A percentile compares a stretch with the other conserved stretches of the same genome.
phyloP scores from a whole-genome alignment of 2,329 filamentous ascomycete species.

The Sarocladiaceae sp. region DNA sequence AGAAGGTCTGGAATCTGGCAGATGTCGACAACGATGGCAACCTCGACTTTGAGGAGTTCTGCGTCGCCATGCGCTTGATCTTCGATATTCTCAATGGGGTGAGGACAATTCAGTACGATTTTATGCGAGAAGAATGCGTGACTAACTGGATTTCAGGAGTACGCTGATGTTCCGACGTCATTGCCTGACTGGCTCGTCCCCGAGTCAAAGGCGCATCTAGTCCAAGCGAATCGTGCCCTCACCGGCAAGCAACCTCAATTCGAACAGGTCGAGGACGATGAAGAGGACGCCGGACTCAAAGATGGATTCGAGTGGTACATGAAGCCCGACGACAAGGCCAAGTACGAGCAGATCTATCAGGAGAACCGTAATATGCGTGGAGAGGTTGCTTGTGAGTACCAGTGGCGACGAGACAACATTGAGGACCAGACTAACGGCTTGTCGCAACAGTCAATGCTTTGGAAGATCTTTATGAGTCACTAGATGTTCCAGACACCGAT shows the following conservation, averaged over 20 bases:
- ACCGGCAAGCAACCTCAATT: constrained; percentile 77
- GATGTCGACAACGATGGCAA: constrained; percentile 98
- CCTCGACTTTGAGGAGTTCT: constrained; percentile 98
- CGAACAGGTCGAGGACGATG: constrained; percentile 78
- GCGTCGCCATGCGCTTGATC: constrained; percentile 96
- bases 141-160: constrained; percentile 58
- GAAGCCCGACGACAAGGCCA: constrained; percentile 82
- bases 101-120: constrained; percentile 16
- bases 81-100: constrained; percentile 97
- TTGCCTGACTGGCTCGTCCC: constrained; percentile 96
- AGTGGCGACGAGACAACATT: neutral
- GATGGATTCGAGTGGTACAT: constrained; percentile 99
- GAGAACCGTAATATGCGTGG: constrained; percentile 86
- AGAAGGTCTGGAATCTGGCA: constrained; percentile 93
- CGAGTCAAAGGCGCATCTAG: constrained; percentile 87
- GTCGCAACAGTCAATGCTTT: constrained; percentile 65
- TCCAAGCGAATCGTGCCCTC: constrained; percentile 77
- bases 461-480: constrained; percentile 77
- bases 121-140: neutral
- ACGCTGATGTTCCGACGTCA: constrained; percentile 76
- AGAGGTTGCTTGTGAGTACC: constrained; percentile 67
- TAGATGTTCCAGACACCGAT: constrained; percentile 72
- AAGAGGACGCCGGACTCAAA: constrained; percentile 79
- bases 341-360: constrained; percentile 97
- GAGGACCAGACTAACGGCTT: constrained; percentile 4